Evolutionary conservation across 139 green algal species (phyloP), one percentile per base, ranked within the genome.

Genomic region (Trebouxia sp.): DNA sequence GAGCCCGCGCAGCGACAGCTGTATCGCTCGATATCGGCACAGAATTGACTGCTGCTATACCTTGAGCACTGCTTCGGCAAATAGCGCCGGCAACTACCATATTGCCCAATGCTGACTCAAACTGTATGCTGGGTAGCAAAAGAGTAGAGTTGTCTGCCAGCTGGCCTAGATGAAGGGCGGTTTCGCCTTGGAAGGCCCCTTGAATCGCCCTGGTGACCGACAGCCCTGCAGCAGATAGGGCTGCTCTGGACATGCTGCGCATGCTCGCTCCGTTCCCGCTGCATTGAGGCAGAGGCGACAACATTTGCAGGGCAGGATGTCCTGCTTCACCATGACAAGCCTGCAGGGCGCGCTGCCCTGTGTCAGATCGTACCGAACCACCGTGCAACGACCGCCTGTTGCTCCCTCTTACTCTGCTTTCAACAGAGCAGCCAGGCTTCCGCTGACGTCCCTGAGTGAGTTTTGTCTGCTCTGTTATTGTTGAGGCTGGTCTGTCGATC

Each of bases 261-360:
- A n/a, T 66, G 26, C 12, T 53, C 47, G 47, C 1, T 53, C 20
- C 20, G 47, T 2, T 53, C 47, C 15, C 15, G 2, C 20, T 53
- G 47, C 47, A 17, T 53, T 17, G 20, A n/a, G n/a, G n/a, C n/a
- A n/a, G n/a, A n/a, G n/a, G n/a, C n/a, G n/a, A n/a, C n/a, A n/a
- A n/a, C n/a, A n/a, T n/a, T n/a, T n/a, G n/a, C n/a, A n/a, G n/a
- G 35, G 62, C 62, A 30, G 28, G 0, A 77, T 77, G 69, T 48
- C 69, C 37, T 51, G 42, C 22, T 77, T 77, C n/a, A 77, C 69
- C 4, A 56, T 77, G 69, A 55, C 41, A 24, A 39, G 41, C 42
- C n/a, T 77, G 41, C 69, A 77, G 42, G 26, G 9, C 37, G 41
- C 69, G 37, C 41, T 77, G 41, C 69, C 69, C 42, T 28, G 22